Evolutionary conservation across 83 land plant species (phyloP), one percentile per base, ranked within the genome.

Genomic region (Diphasiastrum complanatum): DNA sequence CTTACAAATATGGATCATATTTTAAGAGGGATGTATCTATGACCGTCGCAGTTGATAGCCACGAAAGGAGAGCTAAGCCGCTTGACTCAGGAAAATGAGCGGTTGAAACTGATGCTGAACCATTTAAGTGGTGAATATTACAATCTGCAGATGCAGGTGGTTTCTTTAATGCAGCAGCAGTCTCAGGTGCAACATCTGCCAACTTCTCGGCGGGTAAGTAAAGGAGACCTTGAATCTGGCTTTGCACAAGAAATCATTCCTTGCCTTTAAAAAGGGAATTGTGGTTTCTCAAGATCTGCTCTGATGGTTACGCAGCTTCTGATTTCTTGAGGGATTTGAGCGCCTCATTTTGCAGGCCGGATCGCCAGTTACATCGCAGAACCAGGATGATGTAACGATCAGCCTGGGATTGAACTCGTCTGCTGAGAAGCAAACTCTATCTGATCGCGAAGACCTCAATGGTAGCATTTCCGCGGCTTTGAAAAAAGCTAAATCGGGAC

Each of bases 41-140:
- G 3, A 2, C 2, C 29, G 19, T 19, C 61, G 73, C 70, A 87
- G 95, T 19, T 77, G 22, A 61, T 57, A 1, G 47, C 46, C 41
- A 46, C 83, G 29, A 68, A 74, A 60, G 70, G 65, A 4, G 83
- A 87, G 58, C 19, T 87, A 0, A 53, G 47, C 1, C 68, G 78
- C 1, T 60, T 82, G 81, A 79, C 70, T 3, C 72, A 73, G 22
- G 95, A 87, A 65, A 87, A 87, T 45, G 73, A 70, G 71, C 63
- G 73, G 36, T 45, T 87, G 48, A 69, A 47, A 32, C 53, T 53
- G 10, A 69, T 75, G 82, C 59, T 87, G 14, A 75, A 11, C 53
- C 79, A 77, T 19, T 71, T 87, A 10, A 76, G 55, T 37, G 57
- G 14, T 33, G 66, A 82, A 63, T 79, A 82, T 65, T 54, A 67